Evolutionary conservation across 108 stramenopile species (phyloP).

Genomic region (Pseudonitzschia multistriata): DNA sequence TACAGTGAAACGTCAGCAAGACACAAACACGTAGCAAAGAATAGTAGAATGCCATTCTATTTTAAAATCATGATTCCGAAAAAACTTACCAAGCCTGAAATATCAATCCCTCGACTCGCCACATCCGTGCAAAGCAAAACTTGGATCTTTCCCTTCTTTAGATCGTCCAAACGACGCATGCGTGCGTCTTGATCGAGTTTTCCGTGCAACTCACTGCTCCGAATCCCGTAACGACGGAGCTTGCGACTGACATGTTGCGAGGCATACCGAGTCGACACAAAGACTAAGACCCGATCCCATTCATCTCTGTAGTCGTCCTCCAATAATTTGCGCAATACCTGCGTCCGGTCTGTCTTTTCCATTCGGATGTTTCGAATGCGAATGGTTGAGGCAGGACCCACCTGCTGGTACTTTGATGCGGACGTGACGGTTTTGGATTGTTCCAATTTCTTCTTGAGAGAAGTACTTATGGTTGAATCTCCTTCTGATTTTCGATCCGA

Average conservation of each 20-base stretch:
- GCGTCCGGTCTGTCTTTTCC: slow-evolving; percentile 61
- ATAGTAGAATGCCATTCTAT: too few species aligned
- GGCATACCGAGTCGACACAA: slow-evolving; percentile 86
- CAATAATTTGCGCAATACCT: slow-evolving; percentile 54
- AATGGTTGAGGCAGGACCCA: slow-evolving; percentile 68
- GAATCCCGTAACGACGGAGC: slow-evolving; percentile 69
- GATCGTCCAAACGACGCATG: slow-evolving; percentile 71
- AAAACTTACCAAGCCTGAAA: slow-evolving; percentile 62
- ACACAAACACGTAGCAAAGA: neutral
- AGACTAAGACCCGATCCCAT: slow-evolving; percentile 87
- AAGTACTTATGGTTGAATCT: slow-evolving; percentile 21
- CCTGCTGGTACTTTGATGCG: slow-evolving; percentile 24
- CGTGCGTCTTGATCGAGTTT: slow-evolving; percentile 92
- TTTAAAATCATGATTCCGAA: too few species aligned
- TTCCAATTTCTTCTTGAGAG: slow-evolving; percentile 36
- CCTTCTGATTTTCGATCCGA: slow-evolving; percentile 44
- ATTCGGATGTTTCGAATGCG: slow-evolving; percentile 59
- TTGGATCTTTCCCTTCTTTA: slow-evolving; percentile 70
- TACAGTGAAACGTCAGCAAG: neutral
- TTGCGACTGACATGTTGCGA: slow-evolving; percentile 80
- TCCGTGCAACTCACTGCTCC: slow-evolving; percentile 89
- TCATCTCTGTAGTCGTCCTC: slow-evolving; percentile 47
- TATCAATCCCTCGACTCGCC: slow-evolving; percentile 94
- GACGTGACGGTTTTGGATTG: slow-evolving; percentile 23
- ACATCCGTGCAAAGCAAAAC: slow-evolving; percentile 95